A percentile compares a stretch with the other conserved stretches of the same genome.
These are phyloP conservation scores for Tricholoma saponaceum DNA, from an alignment of 768 basidiomycete genomes.

Conservation along the genomic window DNA sequence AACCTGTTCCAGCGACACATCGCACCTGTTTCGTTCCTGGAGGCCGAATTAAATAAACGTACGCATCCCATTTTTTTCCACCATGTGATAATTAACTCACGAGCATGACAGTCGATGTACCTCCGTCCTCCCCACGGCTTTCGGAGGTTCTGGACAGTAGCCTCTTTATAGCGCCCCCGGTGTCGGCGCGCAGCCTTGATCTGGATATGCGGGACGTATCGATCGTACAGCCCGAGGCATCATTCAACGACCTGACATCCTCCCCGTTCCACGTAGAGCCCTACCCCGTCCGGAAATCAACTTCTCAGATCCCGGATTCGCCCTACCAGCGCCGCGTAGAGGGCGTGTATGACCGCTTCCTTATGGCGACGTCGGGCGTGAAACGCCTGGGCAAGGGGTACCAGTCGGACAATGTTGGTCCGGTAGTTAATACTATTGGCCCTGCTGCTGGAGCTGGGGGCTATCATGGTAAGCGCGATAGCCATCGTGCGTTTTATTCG, in stretches of 20 bases:
- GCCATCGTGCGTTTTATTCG: conserved; percentile 42
- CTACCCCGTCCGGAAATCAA: conserved; percentile 48
- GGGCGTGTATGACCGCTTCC: conserved; percentile 76
- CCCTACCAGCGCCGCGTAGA: conserved; percentile 61
- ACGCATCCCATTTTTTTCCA: conserved; percentile 20
- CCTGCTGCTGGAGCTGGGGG: conserved; percentile 4
- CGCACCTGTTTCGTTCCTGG: conserved; percentile 58
- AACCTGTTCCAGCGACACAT: conserved; percentile 64
- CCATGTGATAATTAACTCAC: conserved; percentile 1
- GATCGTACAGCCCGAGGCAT: conserved; percentile 25
- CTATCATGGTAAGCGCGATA: conserved; percentile 26
- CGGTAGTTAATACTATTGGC: conserved; percentile 31
- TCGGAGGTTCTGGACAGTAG: conserved; percentile 67
- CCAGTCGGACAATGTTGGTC: conserved; percentile 60
- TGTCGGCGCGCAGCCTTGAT: conserved; percentile 35
- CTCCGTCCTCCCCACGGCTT: conserved; percentile 48
- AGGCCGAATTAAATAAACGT: conserved; percentile 65
- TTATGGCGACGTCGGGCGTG: conserved; percentile 79
- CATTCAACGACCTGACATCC: conserved; percentile 52
- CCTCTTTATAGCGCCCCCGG: conserved; percentile 58
- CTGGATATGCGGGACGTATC: conserved; percentile 27
- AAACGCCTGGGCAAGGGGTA: conserved; percentile 80
- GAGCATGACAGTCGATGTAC: conserved; percentile 27
- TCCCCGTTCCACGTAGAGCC: conserved; percentile 65
- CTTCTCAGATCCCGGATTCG: conserved; percentile 42